Conservation (phyloP, 108 stramenopile genomes). For the Pseudonitzschia pungens region DNA sequence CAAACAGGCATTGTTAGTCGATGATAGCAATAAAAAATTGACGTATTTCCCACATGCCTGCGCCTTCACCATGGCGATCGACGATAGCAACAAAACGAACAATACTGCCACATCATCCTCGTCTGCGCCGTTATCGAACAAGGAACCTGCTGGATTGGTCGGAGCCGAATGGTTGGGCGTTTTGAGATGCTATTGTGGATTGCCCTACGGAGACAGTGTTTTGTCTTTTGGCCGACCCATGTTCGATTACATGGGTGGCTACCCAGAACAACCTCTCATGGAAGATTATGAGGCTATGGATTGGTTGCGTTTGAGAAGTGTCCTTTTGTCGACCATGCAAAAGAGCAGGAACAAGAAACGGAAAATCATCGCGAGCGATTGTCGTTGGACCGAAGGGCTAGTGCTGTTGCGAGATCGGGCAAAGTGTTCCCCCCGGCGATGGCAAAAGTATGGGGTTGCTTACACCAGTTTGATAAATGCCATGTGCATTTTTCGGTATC, state of each 20-base stretch:
- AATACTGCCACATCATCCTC: conserved; percentile 25
- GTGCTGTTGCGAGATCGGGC: conserved; percentile 50
- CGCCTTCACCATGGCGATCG: conserved; percentile 74
- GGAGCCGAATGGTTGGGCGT: conserved; percentile 8
- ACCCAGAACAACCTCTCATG: conserved; percentile 84
- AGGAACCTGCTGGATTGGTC: neutral
- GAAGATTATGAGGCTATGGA: conserved; percentile 86
- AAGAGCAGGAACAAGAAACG: neutral
- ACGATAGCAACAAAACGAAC: conserved; percentile 27
- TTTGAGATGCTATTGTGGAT: conserved; percentile 29
- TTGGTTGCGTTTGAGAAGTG: conserved; percentile 58
- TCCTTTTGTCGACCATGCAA: conserved; percentile 6
- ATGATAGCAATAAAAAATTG: neutral
- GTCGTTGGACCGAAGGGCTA: conserved; percentile 30
- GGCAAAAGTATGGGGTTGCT: conserved; percentile 79
- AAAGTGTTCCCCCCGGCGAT: conserved; percentile 77
- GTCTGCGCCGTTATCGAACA: neutral
- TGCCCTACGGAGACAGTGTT: conserved; percentile 87
- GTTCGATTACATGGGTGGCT: conserved; percentile 79
- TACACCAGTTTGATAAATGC: conserved; percentile 72
- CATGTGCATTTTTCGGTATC: conserved; percentile 54
- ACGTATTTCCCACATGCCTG: conserved; percentile 30
- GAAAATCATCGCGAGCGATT: no score
- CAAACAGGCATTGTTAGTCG: conserved; percentile 4
- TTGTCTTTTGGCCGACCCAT: conserved; percentile 63